Base-by-base conservation (phyloP, 331 rosid species). In the Cydonia oblonga region DNA sequence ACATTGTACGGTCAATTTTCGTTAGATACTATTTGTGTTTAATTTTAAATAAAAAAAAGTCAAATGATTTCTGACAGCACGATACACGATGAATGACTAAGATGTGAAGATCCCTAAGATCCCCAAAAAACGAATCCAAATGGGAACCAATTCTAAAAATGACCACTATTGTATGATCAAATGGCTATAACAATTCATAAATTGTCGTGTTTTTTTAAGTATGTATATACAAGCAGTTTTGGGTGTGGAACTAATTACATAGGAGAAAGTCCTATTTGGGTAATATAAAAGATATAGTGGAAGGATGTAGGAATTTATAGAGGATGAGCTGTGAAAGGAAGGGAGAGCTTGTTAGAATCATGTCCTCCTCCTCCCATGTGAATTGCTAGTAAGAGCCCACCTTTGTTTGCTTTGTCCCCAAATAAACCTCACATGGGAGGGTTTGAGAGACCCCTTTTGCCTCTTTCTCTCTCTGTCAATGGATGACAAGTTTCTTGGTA, bases 331-430 rank as follows among this genome's bases (percentile, higher is more conserved):
- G 97, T 86, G 91, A 85, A 77, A 78, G 67, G 64, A 76, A 77
- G 65, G 71, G 75, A 25, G 32, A 24, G 4, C 29, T 5, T 35
- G 78, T 72, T 42, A 75, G 92, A 90, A 88, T 88, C 81, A 86
- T 90, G 77, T 82, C 86, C 77, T 81, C 81, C 75, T 79, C 44
- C 71, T 35, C 96, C 98, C 98, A 93, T 90, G 98, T 93, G 98
- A 90, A 75, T 69, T 85, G 84, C 72, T 81, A 78, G 75, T 40
- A 77, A 76, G 84, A 85, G 85, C 76, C 79, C 82, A 78, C 83
- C 91, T 79, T 85, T 79, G 79, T 76, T 85, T 90, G 85, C 92
- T 84, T 92, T 92, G 85, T 85, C 89, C 71, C 90, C 88, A 85
- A 88, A 88, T 88, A 87, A 85, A 28, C 70, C 86, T 88, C 96